Conservation (phyloP, 352 stramenopile genomes). For the Globisporangium abappressorium region DNA sequence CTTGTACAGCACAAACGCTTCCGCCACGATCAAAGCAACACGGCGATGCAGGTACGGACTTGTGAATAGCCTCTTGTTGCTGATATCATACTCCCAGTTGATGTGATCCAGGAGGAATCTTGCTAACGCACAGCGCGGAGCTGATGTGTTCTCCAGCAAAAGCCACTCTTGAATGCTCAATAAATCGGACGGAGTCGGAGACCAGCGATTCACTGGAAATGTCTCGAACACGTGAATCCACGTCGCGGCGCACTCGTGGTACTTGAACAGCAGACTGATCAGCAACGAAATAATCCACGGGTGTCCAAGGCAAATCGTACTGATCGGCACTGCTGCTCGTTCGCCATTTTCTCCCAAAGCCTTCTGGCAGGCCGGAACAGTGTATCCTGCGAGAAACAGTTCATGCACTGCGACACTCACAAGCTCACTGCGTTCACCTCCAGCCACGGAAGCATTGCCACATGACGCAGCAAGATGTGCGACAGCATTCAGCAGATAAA, state of each 20-base stretch:
- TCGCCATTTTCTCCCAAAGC: constrained; percentile 50
- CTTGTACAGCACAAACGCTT: constrained; percentile 73
- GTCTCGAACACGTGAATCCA: constrained; percentile 85
- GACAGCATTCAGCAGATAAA: constrained; percentile 71
- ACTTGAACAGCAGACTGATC: constrained; percentile 66
- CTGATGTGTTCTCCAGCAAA: constrained; percentile 63
- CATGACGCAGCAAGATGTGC: constrained; percentile 32
- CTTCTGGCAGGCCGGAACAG: constrained; percentile 39
- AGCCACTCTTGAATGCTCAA: constrained; percentile 78
- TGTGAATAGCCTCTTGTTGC: constrained; percentile 58
- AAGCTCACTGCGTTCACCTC: constrained; percentile 32
- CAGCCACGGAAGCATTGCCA: constrained; percentile 30
- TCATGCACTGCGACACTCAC: constrained; percentile 62
- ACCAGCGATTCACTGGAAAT: constrained; percentile 84
- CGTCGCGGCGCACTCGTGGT: constrained; percentile 73
- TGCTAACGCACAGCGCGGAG: constrained; percentile 58
- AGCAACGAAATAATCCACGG: constrained; percentile 62
- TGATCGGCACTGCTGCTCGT: constrained; percentile 47
- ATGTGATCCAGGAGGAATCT: constrained; percentile 80
- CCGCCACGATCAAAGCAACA: constrained; percentile 72
- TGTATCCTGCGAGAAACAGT: constrained; percentile 62
- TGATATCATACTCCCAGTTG: constrained; percentile 84
- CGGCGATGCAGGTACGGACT: constrained; percentile 70
- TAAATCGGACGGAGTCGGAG: constrained; percentile 62
- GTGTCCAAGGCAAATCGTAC: constrained; percentile 59